Conservation (phyloP, 179 eudicot genomes). For the Heliamphora ciliata region DNA sequence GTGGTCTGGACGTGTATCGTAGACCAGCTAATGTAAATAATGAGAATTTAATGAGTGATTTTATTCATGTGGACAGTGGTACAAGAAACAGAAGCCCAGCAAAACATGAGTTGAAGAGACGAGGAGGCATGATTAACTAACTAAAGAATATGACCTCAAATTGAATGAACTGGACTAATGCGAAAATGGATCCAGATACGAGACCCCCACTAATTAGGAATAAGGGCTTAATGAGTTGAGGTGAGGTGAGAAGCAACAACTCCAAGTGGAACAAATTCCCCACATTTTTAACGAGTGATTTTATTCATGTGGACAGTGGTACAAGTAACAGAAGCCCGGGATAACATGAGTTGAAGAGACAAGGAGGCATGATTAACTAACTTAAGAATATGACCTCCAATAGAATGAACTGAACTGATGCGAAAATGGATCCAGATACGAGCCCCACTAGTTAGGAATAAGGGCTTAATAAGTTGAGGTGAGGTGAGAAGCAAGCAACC, state of each 20-base stretch:
- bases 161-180: neutral
- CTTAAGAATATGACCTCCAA: neutral
- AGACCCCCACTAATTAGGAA: neutral
- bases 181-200: neutral
- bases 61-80: neutral
- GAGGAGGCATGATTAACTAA: neutral
- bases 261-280: too few species aligned
- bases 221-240: neutral
- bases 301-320: neutral
- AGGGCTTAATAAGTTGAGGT: neutral
- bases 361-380: neutral
- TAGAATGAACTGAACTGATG: neutral
- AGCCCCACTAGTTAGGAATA: neutral
- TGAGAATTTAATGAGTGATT: neutral
- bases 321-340: neutral
- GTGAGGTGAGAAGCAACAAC: neutral
- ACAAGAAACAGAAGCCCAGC: neutral
- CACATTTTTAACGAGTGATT: neutral
- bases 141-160: neutral
- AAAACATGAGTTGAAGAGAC: neutral
- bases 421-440: neutral
- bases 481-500: neutral
- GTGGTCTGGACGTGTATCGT: neutral
- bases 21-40: too few species aligned
- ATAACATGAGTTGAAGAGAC: neutral